These are phyloP conservation scores for Candida caryicola DNA, from an alignment of 805 yeast genomes.

Conservation along the genomic window DNA sequence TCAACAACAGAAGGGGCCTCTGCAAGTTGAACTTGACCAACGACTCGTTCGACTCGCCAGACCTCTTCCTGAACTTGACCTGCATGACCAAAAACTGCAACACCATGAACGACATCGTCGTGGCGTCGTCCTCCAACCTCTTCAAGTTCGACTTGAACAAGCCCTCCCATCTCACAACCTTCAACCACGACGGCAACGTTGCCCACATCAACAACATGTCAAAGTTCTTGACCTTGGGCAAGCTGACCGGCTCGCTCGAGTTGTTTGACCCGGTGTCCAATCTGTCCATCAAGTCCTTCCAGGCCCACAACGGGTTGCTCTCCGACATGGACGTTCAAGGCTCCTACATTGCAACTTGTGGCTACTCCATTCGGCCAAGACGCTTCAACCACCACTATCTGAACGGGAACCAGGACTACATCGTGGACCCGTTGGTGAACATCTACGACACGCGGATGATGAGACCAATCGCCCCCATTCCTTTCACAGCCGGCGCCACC, in stretches of 20 bases:
- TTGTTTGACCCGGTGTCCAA: constrained; percentile 56
- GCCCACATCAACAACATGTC: constrained; percentile 43
- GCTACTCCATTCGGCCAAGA: constrained; percentile 66
- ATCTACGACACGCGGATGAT: constrained; percentile 75
- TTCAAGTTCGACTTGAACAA: constrained; percentile 34
- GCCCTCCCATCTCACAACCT: constrained; percentile 21
- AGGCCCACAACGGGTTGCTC: constrained; percentile 58
- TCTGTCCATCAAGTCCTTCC: constrained; percentile 48
- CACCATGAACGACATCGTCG: constrained; percentile 29
- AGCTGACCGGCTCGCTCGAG: constrained; percentile 58
- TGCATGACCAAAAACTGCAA: constrained; percentile 34
- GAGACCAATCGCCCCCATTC: constrained; percentile 71
- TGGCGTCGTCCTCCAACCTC: constrained; percentile 24
- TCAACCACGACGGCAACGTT: constrained; percentile 44
- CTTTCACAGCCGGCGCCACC: constrained; percentile 88
- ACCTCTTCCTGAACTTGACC: constrained; percentile 20
- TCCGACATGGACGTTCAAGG: constrained; percentile 67
- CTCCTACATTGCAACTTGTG: constrained; percentile 72
- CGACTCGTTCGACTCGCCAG: constrained; percentile 11
- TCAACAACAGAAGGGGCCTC: constrained; percentile 36
- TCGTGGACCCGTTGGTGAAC: constrained; percentile 75
- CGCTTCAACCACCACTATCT: constrained; percentile 25
- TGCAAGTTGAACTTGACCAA: constrained; percentile 16
- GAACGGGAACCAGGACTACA: constrained; percentile 28
- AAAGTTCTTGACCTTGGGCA: constrained; percentile 58